phyloP scores from a whole-genome alignment of 805 yeast species.

The Pichia manshurica region DNA sequence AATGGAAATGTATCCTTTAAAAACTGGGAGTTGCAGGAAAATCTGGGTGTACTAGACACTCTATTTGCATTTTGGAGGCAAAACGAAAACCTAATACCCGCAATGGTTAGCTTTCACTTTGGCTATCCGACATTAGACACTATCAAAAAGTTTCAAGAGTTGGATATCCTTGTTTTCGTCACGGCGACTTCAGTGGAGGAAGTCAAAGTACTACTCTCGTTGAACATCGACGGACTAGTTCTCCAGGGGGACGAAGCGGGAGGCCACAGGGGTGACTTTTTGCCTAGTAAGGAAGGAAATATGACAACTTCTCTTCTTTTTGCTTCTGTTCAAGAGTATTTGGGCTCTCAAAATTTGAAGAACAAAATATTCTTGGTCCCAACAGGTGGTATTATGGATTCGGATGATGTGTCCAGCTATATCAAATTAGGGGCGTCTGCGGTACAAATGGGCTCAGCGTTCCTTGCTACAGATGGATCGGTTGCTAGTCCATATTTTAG shows the following conservation, averaged over 20 bases:
- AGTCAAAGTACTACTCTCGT: neutral
- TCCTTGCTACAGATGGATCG: neutral
- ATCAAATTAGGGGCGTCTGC: neutral
- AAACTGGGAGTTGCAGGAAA: neutral
- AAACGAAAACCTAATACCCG: neutral
- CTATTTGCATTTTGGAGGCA: neutral
- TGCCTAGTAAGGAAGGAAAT: neutral
- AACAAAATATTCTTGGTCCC: neutral
- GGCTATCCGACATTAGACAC: neutral
- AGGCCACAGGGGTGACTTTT: neutral
- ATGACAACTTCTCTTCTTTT: neutral
- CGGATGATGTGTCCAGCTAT: neutral
- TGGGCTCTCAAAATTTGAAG: neutral
- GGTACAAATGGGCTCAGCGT: neutral
- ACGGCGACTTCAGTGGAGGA: neutral
- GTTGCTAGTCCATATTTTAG: neutral
- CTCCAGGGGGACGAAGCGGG: slow-evolving; percentile 1
- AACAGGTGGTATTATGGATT: neutral
- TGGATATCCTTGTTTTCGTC: neutral
- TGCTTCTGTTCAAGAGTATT: neutral
- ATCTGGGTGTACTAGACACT: neutral
- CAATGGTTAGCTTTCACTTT: neutral
- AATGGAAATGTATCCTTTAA: slow-evolving; percentile 1
- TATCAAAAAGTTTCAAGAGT: neutral
- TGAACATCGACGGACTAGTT: neutral